Conservation (phyloP, 2,329 filamentous ascomycete genomes). For the Domatiomyces globalis region DNA sequence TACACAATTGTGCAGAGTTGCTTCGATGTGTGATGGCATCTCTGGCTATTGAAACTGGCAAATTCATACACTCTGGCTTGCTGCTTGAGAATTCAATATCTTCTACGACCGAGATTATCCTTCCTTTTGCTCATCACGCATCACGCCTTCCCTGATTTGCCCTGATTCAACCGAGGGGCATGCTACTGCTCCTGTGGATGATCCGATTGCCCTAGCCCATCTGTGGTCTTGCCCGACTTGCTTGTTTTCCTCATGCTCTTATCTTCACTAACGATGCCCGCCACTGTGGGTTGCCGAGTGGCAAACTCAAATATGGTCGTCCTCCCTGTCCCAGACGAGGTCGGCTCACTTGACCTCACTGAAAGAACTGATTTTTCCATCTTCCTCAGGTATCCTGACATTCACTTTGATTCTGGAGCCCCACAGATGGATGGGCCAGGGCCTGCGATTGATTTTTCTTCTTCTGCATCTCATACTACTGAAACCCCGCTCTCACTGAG, state of each 20-base stretch:
- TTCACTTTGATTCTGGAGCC: slow-evolving; percentile 9
- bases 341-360: slow-evolving; percentile 1
- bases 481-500: background rate
- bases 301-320: slow-evolving; percentile 1
- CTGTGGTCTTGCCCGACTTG: background rate
- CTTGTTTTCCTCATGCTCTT: background rate
- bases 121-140: background rate
- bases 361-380: slow-evolving; percentile 7
- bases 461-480: background rate
- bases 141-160: background rate
- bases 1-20: background rate
- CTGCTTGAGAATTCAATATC: background rate
- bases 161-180: background rate
- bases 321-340: background rate
- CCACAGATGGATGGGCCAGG: background rate
- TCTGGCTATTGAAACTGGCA: background rate
- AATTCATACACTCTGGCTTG: background rate
- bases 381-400: slow-evolving; percentile 14
- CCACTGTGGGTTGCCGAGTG: background rate
- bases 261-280: background rate
- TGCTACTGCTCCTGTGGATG: background rate
- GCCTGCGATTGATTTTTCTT: background rate
- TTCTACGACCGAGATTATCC: background rate
- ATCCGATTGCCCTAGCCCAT: background rate
- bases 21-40: background rate